Conservation (phyloP, 148 eudicot genomes). For the Agrostemma githago region DNA sequence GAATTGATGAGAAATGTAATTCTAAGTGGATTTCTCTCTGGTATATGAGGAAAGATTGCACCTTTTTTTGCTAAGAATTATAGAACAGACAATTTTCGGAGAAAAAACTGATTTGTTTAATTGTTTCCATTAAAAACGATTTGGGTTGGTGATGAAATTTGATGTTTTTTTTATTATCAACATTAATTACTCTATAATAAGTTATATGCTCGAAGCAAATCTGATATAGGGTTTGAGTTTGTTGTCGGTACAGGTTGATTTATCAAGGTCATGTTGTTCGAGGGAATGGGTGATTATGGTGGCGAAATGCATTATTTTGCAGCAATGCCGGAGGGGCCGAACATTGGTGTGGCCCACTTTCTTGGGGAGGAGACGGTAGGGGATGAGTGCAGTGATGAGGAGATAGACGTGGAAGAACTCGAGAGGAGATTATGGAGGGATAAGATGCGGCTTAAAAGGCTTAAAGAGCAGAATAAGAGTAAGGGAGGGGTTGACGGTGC, state of each 20-base stretch:
- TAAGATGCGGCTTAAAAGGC: conserved; percentile 57
- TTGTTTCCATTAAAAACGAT: neutral
- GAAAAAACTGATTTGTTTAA: neutral
- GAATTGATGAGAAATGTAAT: neutral
- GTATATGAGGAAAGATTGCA: neutral
- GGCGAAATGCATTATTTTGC: conserved; percentile 43
- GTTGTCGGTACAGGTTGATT: neutral
- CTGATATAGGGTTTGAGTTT: neutral
- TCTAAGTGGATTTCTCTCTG: neutral
- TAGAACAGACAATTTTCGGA: neutral
- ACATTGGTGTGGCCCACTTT: conserved; percentile 16
- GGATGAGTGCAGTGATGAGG: conserved; percentile 62
- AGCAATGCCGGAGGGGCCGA: conserved; percentile 30
- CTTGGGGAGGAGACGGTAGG: conserved; percentile 29
- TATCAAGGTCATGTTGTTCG: conserved; percentile 42
- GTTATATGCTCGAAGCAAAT: conserved; percentile 6
- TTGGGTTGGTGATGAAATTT: too few species aligned
- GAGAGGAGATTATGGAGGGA: conserved; percentile 79
- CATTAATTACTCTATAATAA: neutral
- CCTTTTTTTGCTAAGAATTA: neutral
- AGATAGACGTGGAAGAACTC: conserved; percentile 65
- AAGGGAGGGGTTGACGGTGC: conserved; percentile 28
- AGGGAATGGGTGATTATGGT: conserved; percentile 47
- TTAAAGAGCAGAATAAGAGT: conserved; percentile 44
- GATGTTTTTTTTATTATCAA: neutral